Base-by-base conservation (phyloP, 805 yeast genomes). In the Candida broadrunensis region DNA sequence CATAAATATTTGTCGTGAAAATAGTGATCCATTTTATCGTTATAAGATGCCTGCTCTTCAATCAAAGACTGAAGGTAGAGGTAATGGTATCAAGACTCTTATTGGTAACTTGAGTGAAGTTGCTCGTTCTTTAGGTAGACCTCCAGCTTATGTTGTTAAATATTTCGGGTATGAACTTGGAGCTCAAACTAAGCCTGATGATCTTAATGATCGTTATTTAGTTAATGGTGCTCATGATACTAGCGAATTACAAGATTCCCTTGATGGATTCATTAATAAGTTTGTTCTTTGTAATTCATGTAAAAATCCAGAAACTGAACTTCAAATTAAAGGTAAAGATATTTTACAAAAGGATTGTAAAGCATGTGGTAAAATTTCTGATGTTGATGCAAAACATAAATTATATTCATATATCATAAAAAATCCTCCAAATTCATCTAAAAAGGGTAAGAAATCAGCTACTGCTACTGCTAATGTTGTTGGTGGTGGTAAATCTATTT, bases 41-140 rank as follows among this genome's bases (percentile, higher is more conserved):
- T 93, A 93, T 71, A 93, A 93, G 75, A 93, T 93, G 99, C 99
- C 99, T 61, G 85, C 95, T 33, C 84, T 93, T 68, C 95, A 87
- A 71, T 87, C 97, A 53, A 93, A 93, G 77, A 88, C 88, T 51
- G 98, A 93, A 73, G 99, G 99, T 67, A 81, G 96, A 64, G 99
- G 99, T 73, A 93, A 93, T 72, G 99, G 99, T 82, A 93, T 93
- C 70, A 90, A 89, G 66, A 93, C 99, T 18, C 95, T 91, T 41
- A 83, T 93, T 42, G 80, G 88, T 51, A 93, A 93, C 68, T 81
- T 88, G 41, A 72, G 85, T 30, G 98, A 93, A 59, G 97, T 93
- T 46, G 95, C 97, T 31, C 81, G 96, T 57, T 95, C 98, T 17
- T 76, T 93, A 49, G 87, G 86, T 52, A 83, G 99, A 69, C 98